Conservation (phyloP, 2,329 filamentous ascomycete genomes). For the Diaporthe helianthi region DNA sequence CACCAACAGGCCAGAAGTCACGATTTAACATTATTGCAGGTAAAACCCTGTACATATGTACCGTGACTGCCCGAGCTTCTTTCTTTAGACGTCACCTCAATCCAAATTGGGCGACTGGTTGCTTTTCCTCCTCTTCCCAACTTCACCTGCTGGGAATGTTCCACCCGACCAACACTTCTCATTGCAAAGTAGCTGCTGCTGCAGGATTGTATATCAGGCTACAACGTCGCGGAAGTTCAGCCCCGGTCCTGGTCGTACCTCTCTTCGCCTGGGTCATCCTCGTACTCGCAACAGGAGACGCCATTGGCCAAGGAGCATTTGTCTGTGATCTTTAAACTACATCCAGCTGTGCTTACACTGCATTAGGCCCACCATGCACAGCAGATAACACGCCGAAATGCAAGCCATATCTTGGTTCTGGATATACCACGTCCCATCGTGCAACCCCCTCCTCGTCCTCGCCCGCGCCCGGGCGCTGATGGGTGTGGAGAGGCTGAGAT, state of each 20-base stretch:
- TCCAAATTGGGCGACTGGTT: not conserved
- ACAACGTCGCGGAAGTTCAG: not conserved
- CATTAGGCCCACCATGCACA: conserved; percentile 10
- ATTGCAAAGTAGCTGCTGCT: not conserved
- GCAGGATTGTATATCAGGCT: not conserved
- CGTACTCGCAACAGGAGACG: not conserved
- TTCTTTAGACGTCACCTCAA: conserved; percentile 30
- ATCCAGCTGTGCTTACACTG: conserved; percentile 15
- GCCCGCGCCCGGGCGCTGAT: not conserved
- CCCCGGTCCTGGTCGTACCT: not conserved
- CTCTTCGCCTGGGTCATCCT: not conserved
- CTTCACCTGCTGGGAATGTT: not conserved
- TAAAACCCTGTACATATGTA: no score
- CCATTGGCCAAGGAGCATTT: conserved; percentile 4
- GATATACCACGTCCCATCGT: not conserved
- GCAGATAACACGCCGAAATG: conserved; percentile 19
- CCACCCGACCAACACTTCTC: not conserved
- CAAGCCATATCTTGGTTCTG: conserved; percentile 17
- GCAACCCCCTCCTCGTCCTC: not conserved
- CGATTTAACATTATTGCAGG: no score
- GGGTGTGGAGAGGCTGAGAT: conserved; percentile 2
- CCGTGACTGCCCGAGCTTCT: conserved; percentile 24
- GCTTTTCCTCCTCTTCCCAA: not conserved
- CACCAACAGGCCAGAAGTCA: no score
- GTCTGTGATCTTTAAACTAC: not conserved